Evolutionary conservation across 768 basidiomycete genomes (phyloP).

Genomic region (Boletus subcaerulescens): DNA sequence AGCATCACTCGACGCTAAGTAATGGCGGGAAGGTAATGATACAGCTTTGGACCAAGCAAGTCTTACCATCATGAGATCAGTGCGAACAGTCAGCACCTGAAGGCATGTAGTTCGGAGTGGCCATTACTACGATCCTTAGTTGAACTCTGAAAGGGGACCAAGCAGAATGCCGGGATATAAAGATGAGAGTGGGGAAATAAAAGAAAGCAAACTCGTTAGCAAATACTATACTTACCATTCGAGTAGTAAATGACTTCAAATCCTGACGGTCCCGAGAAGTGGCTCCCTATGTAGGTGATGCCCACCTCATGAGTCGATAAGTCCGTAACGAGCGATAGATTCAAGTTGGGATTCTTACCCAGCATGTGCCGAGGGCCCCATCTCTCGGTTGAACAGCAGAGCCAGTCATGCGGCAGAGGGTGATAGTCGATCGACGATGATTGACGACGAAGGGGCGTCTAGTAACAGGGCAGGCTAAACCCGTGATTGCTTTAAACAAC

Average conservation of each 20-base stretch:
- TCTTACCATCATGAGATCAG: neutral
- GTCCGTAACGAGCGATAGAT: slow-evolving; percentile 1
- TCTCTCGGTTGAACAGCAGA: slow-evolving; percentile 7
- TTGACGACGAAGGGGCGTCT: too few relatives aligned
- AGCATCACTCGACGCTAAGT: too few relatives aligned
- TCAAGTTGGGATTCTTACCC: slow-evolving; percentile 30
- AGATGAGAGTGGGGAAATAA: too few relatives aligned
- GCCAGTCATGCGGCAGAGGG: too few relatives aligned
- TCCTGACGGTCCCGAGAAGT: slow-evolving; percentile 33
- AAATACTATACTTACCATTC: too few relatives aligned
- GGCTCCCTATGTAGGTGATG: slow-evolving; percentile 44
- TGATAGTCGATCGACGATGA: too few relatives aligned
- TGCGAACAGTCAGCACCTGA: neutral
- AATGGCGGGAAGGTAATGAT: neutral
- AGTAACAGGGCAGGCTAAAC: too few relatives aligned
- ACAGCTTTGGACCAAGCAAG: neutral
- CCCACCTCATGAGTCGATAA: slow-evolving; percentile 41
- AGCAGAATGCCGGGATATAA: too few relatives aligned
- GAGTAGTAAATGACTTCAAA: neutral
- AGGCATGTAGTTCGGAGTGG: slow-evolving; percentile 32
- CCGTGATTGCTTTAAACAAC: neutral
- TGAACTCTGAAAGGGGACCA: slow-evolving; percentile 39
- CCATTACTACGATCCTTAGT: slow-evolving; percentile 58
- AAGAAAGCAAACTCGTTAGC: too few relatives aligned
- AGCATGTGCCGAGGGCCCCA: slow-evolving; percentile 40